phyloP scores from a whole-genome alignment of 202 grass and related monocot genomes.

The Cymbopogon flexuosus region DNA sequence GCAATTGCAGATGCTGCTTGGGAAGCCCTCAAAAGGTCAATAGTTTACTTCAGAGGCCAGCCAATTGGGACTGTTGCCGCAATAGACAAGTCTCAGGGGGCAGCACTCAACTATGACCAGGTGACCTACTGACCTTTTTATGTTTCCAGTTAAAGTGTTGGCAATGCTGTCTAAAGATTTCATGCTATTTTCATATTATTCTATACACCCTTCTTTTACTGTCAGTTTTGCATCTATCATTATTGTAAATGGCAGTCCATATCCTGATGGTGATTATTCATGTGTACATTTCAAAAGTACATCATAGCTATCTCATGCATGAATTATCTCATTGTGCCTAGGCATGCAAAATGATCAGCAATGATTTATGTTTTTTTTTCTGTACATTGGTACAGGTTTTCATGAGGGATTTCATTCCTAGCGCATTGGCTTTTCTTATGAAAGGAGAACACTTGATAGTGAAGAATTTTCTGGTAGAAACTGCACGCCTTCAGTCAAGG shows the following conservation, averaged over 20 bases:
- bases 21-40: constrained; percentile 57
- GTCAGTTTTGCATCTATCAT: background rate
- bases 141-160: constrained; percentile 9
- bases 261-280: constrained; percentile 6
- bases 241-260: background rate
- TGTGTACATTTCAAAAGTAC: constrained; percentile 1
- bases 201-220: background rate
- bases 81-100: constrained; percentile 53
- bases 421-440: constrained; percentile 72
- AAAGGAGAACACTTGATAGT: constrained; percentile 63
- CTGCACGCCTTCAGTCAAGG: constrained; percentile 61
- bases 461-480: constrained; percentile 77
- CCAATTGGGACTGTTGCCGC: constrained; percentile 80
- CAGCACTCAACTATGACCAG: constrained; percentile 80
- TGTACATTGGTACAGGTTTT: constrained; percentile 58
- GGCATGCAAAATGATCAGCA: constrained; percentile 4
- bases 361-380: background rate
- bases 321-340: constrained; percentile 16
- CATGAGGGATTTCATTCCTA: constrained; percentile 86
- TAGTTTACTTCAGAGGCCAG: constrained; percentile 52
- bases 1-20: constrained; percentile 59
- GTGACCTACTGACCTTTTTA: constrained; percentile 30
- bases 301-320: constrained; percentile 13
- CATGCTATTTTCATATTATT: background rate
- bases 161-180: background rate